Percentiles rank a stretch among this genome's conserved stretches.
Conservation (phyloP, 768 basidiomycete genomes). For the Paxillus rubicundulus region DNA sequence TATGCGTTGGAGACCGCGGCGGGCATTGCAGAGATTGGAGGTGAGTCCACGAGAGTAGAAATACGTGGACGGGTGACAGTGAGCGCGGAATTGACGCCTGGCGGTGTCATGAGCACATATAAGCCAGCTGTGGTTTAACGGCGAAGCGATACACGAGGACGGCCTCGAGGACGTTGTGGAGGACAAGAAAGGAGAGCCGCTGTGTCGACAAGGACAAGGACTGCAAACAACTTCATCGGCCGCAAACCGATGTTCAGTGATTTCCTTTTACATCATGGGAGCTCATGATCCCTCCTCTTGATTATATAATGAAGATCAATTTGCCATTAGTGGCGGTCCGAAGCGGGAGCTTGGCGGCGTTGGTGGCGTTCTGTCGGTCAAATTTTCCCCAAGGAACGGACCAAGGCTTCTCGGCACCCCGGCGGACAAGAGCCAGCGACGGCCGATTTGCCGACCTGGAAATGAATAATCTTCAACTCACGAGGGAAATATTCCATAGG, state of each 20-base stretch:
- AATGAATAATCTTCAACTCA: not conserved
- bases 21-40: slow-evolving; percentile 12
- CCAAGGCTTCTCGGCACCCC: slow-evolving; percentile 3
- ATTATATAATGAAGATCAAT: slow-evolving; percentile 6
- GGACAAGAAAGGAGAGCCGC: not conserved
- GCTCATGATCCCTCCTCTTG: not conserved
- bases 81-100: slow-evolving; percentile 2
- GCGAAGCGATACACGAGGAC: slow-evolving; percentile 1
- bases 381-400: not conserved
- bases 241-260: slow-evolving; percentile 17
- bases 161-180: not conserved
- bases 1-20: slow-evolving; percentile 29
- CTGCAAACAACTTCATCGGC: slow-evolving; percentile 14
- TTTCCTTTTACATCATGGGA: slow-evolving; percentile 11
- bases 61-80: slow-evolving; percentile 4
- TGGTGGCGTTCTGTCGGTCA: not conserved
- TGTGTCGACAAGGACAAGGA: not conserved
- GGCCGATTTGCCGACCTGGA: slow-evolving; percentile 1
- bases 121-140: not conserved
- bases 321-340: not conserved
- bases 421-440: not conserved
- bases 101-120: slow-evolving; percentile 15
- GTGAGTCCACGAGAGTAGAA: slow-evolving; percentile 5
- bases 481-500: slow-evolving; percentile 13
- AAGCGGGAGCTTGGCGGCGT: not conserved